Percentiles rank a stretch among this genome's conserved stretches.
Evolutionary conservation across 2,329 filamentous ascomycete genomes (phyloP).

Genomic region (Cladophialophora bantiana): DNA sequence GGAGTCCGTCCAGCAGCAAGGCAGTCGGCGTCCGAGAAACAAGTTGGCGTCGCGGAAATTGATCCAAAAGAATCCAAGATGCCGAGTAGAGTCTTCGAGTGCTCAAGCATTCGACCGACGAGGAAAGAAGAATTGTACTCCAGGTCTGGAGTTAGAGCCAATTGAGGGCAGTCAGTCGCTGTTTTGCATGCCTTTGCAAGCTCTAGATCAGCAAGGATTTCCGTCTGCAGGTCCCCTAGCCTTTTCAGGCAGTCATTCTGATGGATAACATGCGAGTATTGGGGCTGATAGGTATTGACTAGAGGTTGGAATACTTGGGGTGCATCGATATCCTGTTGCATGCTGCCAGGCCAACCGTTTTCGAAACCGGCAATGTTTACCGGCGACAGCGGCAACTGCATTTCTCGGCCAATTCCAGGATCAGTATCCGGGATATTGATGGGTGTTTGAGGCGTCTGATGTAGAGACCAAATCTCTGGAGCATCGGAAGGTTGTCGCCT

Average conservation of each 20-base stretch:
- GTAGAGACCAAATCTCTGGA: neutral
- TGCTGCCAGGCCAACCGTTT: neutral
- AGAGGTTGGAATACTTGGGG: neutral
- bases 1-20: neutral
- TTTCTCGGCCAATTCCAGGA: neutral
- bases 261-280: neutral
- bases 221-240: conserved; percentile 21
- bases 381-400: neutral
- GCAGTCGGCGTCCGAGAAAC: neutral
- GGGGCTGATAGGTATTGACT: neutral
- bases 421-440: neutral
- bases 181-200: conserved; percentile 23
- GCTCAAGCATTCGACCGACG: conserved; percentile 21
- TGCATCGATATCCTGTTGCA: neutral
- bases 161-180: conserved; percentile 14
- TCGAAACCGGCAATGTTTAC: neutral
- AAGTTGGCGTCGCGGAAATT: conserved; percentile 1
- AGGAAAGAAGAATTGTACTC: conserved; percentile 17
- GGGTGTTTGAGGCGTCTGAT: neutral
- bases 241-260: conserved; percentile 3
- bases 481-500: neutral
- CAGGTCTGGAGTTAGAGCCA: conserved; percentile 5
- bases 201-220: conserved; percentile 17
- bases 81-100: conserved; percentile 19
- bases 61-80: conserved; percentile 18